These are phyloP conservation scores for Paramecium caudatum DNA, from an alignment of 73 alveolate genomes.

Conservation along the genomic window DNA sequence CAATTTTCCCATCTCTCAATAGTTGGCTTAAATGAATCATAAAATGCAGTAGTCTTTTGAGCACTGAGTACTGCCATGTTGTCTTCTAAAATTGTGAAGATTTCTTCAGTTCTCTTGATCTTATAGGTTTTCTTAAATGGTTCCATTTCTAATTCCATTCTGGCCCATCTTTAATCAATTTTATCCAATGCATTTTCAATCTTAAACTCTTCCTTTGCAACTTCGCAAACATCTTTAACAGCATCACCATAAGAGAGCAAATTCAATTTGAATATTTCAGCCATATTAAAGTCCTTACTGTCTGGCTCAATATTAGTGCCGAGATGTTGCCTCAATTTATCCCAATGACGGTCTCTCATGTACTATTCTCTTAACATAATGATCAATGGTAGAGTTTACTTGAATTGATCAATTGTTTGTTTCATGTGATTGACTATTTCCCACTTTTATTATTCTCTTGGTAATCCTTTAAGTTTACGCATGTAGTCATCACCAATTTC, in stretches of 20 bases:
- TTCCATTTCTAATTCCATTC: constrained; percentile 67
- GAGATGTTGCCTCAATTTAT: constrained; percentile 94
- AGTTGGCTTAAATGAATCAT: constrained; percentile 88
- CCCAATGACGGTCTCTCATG: constrained; percentile 99
- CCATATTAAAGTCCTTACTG: constrained; percentile 86
- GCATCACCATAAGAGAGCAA: constrained; percentile 71
- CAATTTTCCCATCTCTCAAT: constrained; percentile 91
- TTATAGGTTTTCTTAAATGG: constrained; percentile 83
- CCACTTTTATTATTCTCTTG: constrained; percentile 85
- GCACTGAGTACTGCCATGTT: constrained; percentile 91
- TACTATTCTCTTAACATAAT: constrained; percentile 96
- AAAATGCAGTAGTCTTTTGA: constrained; percentile 88
- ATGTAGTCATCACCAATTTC: constrained; percentile 88
- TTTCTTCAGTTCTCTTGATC: constrained; percentile 83
- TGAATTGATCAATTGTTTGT: constrained; percentile 83
- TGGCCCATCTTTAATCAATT: constrained; percentile 86
- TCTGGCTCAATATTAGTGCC: constrained; percentile 87
- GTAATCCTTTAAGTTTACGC: constrained; percentile 82
- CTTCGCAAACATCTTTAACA: constrained; percentile 79
- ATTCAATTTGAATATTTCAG: constrained; percentile 83
- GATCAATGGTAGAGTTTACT: constrained; percentile 96
- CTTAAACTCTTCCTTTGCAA: constrained; percentile 95
- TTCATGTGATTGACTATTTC: constrained; percentile 87
- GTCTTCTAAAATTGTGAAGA: constrained; percentile 93
- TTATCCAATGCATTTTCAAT: constrained; percentile 90